Conservation (phyloP, 1,139 yeast genomes). For the Protomyces macrosporus region DNA sequence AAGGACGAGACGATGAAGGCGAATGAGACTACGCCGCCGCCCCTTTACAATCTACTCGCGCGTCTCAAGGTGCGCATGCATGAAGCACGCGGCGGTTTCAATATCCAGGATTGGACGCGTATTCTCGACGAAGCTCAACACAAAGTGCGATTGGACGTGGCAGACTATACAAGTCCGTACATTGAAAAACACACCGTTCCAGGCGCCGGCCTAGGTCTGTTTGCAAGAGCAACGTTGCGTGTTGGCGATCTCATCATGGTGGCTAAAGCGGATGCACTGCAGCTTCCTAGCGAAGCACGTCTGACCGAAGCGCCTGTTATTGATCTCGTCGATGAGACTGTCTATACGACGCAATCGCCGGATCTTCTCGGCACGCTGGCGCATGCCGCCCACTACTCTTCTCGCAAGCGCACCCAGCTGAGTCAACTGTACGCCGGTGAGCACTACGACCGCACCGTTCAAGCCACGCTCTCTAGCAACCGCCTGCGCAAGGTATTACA, state of each 20-base stretch:
- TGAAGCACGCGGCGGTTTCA: background rate
- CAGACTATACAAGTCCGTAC: background rate
- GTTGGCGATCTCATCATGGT: conserved; percentile 13
- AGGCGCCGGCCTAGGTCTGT: conserved; percentile 10
- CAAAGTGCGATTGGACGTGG: background rate
- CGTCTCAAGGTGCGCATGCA: background rate
- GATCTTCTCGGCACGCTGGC: background rate
- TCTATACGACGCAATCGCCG: background rate
- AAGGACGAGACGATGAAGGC: background rate
- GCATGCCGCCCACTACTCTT: background rate
- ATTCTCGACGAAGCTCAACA: background rate
- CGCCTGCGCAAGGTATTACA: conserved; percentile 10
- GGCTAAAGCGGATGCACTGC: conserved; percentile 5
- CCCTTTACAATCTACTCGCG: background rate
- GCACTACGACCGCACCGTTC: background rate
- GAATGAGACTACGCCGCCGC: background rate
- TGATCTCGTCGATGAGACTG: conserved; percentile 2
- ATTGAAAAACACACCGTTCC: background rate
- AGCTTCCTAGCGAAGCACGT: conserved; percentile 2
- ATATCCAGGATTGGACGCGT: background rate
- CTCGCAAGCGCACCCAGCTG: background rate
- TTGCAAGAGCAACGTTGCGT: background rate
- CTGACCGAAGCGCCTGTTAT: background rate
- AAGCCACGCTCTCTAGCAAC: background rate
- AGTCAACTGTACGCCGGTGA: conserved; percentile 10